Evolutionary conservation across 129 eudicot genomes (phyloP).

Genomic region (Dittrichia graveolens): DNA sequence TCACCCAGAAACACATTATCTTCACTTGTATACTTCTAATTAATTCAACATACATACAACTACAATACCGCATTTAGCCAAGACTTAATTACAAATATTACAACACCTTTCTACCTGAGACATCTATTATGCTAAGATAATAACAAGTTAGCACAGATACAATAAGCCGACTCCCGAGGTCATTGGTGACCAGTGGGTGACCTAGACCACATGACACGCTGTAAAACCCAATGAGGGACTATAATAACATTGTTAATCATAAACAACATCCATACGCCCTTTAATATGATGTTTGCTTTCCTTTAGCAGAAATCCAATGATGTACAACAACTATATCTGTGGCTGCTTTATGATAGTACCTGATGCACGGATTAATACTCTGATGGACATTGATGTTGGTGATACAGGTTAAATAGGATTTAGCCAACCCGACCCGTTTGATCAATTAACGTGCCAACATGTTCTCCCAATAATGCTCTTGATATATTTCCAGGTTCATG

Average conservation of each 20-base stretch:
- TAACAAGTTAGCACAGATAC: neutral
- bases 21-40: too few relatives aligned
- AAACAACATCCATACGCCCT: too few relatives aligned
- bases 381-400: neutral
- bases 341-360: neutral
- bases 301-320: too few relatives aligned
- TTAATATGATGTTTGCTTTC: too few relatives aligned
- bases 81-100: constrained; percentile 8
- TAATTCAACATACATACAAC: neutral
- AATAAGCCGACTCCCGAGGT: neutral
- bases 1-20: neutral
- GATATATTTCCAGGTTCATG: constrained; percentile 83
- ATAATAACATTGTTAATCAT: too few relatives aligned
- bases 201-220: neutral
- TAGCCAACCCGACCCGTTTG: constrained; percentile 59
- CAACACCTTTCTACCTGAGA: constrained; percentile 12
- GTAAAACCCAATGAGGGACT: too few relatives aligned
- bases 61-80: constrained; percentile 1
- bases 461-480: constrained; percentile 77
- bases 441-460: constrained; percentile 73
- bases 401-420: neutral
- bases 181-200: neutral
- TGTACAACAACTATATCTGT: too few relatives aligned
- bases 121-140: neutral
- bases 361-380: constrained; percentile 1